Evolutionary conservation across 75 land plant species (phyloP).

Genomic region (Pinus albicaulis): DNA sequence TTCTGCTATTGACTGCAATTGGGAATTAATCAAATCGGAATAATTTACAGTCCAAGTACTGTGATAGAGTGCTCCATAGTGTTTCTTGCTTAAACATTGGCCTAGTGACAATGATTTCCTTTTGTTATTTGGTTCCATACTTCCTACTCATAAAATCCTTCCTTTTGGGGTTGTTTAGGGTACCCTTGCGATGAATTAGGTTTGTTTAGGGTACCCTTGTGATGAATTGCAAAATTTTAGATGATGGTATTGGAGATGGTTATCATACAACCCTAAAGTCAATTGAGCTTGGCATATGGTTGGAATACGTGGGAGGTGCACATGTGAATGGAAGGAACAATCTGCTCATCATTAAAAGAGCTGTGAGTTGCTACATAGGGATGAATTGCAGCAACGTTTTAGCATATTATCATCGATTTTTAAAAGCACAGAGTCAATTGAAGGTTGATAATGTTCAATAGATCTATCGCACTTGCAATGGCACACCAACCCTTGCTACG

Average conservation of each 20-base stretch:
- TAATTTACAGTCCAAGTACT: slow-evolving; percentile 51
- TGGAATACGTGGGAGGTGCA: slow-evolving; percentile 37
- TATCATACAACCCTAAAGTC: slow-evolving; percentile 7
- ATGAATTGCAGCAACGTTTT: slow-evolving; percentile 3
- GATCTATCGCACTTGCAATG: no score
- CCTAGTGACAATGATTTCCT: slow-evolving; percentile 40
- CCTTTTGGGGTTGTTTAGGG: slow-evolving; percentile 15
- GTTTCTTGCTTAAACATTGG: slow-evolving; percentile 40
- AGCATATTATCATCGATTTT: slow-evolving; percentile 18
- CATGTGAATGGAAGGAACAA: slow-evolving; percentile 34
- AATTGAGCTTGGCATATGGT: slow-evolving; percentile 37
- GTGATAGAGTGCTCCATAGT: slow-evolving; percentile 22
- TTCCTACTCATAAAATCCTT: slow-evolving; percentile 11
- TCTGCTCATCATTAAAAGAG: slow-evolving; percentile 14
- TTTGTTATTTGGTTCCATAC: slow-evolving; percentile 26
- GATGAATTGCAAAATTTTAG: slow-evolving; percentile 17
- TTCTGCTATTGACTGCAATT: slow-evolving; percentile 15
- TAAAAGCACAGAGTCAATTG: slow-evolving; percentile 1
- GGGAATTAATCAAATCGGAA: slow-evolving; percentile 25
- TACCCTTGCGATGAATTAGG: slow-evolving; percentile 28
- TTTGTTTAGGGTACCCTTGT: slow-evolving; percentile 11
- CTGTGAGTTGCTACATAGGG: slow-evolving; percentile 20
- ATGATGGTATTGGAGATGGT: background rate
- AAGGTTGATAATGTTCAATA: slow-evolving; percentile 11
- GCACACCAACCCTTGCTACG: no score